Percentiles rank a stretch among this genome's conserved stretches.
phyloP scores from a whole-genome alignment of 2,329 filamentous ascomycete species.

The Aureobasidium sp. region DNA sequence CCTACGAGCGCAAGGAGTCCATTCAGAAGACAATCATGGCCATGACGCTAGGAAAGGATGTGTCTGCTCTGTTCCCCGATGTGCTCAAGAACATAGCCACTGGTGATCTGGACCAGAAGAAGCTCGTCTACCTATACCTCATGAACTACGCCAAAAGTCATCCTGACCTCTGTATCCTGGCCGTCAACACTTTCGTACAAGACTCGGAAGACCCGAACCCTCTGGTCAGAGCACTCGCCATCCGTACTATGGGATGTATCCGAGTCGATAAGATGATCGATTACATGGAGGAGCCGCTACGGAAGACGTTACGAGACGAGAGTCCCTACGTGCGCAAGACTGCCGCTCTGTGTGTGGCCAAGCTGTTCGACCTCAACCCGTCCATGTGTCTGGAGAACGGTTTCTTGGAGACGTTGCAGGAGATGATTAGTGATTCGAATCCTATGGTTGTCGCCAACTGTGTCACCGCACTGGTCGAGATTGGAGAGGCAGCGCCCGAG shows the following conservation, averaged over 20 bases:
- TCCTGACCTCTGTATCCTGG: constrained; percentile 94
- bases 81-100: constrained; percentile 99
- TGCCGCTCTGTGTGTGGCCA: constrained; percentile 93
- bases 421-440: constrained; percentile 94
- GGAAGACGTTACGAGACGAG: constrained; percentile 93
- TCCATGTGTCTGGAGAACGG: constrained; percentile 92
- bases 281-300: constrained; percentile 96
- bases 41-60: constrained; percentile 98
- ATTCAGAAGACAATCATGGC: constrained; percentile 99
- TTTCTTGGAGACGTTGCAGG: constrained; percentile 86
- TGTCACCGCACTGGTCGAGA: constrained; percentile 87
- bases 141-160: constrained; percentile 99
- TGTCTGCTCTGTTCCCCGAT: constrained; percentile 92
- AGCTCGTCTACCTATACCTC: constrained; percentile 94
- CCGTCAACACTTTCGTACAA: constrained; percentile 98
- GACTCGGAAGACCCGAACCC: constrained; percentile 98
- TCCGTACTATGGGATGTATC: constrained; percentile 98
- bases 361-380: constrained; percentile 92
- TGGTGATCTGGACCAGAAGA: constrained; percentile 92
- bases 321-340: constrained; percentile 98
- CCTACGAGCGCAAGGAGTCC: constrained; percentile 94
- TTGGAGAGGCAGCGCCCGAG: constrained; percentile 81
- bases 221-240: constrained; percentile 85
- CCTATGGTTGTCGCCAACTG: constrained; percentile 99
- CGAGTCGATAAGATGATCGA: constrained; percentile 99